These are phyloP conservation scores for Symbiodinium natans DNA, from an alignment of 73 alveolate species.

Conservation along the genomic window DNA sequence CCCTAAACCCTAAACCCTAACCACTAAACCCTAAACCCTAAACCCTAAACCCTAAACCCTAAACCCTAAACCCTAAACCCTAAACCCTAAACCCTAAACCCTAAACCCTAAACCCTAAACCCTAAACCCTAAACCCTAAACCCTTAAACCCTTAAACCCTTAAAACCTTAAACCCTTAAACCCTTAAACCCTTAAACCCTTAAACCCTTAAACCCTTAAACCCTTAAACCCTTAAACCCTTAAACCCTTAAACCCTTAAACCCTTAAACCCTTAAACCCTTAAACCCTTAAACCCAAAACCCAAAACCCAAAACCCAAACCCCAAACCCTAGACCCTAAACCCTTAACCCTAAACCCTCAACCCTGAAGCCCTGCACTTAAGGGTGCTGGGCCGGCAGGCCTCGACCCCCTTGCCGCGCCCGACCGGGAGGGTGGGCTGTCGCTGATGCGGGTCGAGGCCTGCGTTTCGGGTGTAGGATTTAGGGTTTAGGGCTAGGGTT, in stretches of 20 bases:
- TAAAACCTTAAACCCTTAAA: background rate
- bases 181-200: background rate
- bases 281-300: too few species aligned
- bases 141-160: too few species aligned
- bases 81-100: background rate
- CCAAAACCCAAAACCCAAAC: background rate
- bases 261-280: background rate
- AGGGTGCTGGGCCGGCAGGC: background rate
- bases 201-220: background rate
- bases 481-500: background rate
- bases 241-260: background rate
- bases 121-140: background rate
- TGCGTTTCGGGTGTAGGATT: background rate
- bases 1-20: too few species aligned
- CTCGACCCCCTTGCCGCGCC: background rate
- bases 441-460: conserved; percentile 83
- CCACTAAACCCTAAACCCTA: too few species aligned
- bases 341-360: background rate
- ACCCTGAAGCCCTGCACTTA: too few species aligned
- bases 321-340: background rate
- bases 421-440: conserved; percentile 51
- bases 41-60: too few species aligned
- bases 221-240: background rate
- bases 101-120: background rate
- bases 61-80: too few species aligned